Percentiles rank a stretch among this genome's conserved stretches.
phyloP scores from a whole-genome alignment of 768 basidiomycete genomes.

The Imleria badia region DNA sequence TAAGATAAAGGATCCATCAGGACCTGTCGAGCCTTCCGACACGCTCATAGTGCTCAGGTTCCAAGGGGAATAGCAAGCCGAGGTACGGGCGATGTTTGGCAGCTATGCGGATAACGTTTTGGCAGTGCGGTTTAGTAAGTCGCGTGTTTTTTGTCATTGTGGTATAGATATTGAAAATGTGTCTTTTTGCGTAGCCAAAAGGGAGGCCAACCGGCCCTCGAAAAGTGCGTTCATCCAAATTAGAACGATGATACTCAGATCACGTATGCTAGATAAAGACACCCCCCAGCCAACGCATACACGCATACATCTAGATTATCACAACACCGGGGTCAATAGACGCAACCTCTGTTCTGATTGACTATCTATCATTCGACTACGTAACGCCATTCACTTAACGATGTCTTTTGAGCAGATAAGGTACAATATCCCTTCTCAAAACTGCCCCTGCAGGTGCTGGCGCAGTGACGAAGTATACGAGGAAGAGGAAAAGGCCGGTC shows the following conservation, averaged over 20 bases:
- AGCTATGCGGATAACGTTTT: conserved; percentile 8
- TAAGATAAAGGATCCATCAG: background rate
- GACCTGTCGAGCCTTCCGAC: conserved; percentile 25
- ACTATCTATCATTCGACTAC: background rate
- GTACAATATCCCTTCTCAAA: background rate
- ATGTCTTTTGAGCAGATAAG: background rate
- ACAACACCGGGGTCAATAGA: conserved; percentile 5
- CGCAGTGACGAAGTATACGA: no score
- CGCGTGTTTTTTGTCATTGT: background rate
- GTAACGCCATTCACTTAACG: background rate
- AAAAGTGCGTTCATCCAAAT: conserved; percentile 49
- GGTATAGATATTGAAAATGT: background rate
- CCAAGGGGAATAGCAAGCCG: conserved; percentile 19
- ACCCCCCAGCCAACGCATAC: background rate
- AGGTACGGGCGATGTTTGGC: conserved; percentile 29
- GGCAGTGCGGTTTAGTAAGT: conserved; percentile 34
- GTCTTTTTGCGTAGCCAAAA: conserved; percentile 34
- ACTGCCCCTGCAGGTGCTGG: background rate
- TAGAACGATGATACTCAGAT: conserved; percentile 6
- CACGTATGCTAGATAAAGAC: conserved; percentile 20
- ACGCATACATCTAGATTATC: conserved; percentile 24
- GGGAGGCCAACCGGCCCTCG: conserved; percentile 29
- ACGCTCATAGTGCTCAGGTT: conserved; percentile 34
- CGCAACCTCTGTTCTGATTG: background rate
- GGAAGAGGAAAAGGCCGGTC: no score